Percentiles rank a stretch among this genome's conserved stretches.
These are phyloP conservation scores for Nyssa sinensis DNA, from an alignment of 148 eudicot genomes.

Conservation along the genomic window DNA sequence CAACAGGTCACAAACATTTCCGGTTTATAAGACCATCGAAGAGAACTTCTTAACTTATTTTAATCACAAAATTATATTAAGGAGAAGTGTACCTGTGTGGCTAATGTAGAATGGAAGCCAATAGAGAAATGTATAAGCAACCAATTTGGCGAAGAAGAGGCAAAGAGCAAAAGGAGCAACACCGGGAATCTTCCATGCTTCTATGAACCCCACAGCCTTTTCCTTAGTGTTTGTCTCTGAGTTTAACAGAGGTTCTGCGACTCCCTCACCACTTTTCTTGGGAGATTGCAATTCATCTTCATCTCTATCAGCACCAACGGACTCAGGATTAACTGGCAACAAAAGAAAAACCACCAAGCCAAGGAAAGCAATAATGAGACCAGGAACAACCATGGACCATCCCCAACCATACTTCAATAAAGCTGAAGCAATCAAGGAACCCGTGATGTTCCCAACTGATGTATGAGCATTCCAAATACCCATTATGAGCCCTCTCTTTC, in stretches of 20 bases:
- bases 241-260: constrained; percentile 41
- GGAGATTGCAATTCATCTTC: constrained; percentile 36
- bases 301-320: constrained; percentile 40
- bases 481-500: constrained; percentile 84
- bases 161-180: constrained; percentile 89
- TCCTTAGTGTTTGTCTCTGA: constrained; percentile 23
- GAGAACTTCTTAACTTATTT: not conserved
- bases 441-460: constrained; percentile 78
- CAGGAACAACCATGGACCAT: constrained; percentile 91
- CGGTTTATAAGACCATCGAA: not conserved
- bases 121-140: constrained; percentile 85
- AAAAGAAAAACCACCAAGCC: constrained; percentile 59
- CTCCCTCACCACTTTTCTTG: constrained; percentile 26
- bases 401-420: constrained; percentile 94
- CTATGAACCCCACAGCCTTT: constrained; percentile 31
- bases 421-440: constrained; percentile 73
- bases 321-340: constrained; percentile 73
- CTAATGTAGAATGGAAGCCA: constrained; percentile 97
- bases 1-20: not conserved
- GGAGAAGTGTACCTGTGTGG: constrained; percentile 59
- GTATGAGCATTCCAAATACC: constrained; percentile 93
- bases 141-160: constrained; percentile 88
- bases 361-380: constrained; percentile 47
- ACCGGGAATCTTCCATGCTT: constrained; percentile 94
- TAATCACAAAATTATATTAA: not conserved